These are phyloP conservation scores for Oropetium thomaeum DNA, from an alignment of 176 grass and related monocot species.

Conservation along the genomic window DNA sequence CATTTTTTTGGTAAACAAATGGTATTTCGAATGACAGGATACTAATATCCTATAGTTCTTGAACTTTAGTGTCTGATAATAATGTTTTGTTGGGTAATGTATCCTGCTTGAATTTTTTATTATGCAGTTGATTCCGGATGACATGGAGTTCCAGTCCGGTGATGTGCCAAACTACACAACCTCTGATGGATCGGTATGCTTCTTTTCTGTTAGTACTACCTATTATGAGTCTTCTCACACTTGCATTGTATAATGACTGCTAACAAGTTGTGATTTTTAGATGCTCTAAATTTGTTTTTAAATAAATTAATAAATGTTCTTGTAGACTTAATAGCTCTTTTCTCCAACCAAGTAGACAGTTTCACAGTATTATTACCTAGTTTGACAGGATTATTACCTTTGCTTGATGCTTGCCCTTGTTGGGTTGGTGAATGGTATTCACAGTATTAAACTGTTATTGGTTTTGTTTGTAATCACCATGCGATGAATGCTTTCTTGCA, in stretches of 20 bases:
- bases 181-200: slow-evolving; percentile 85
- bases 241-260: neutral
- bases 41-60: neutral
- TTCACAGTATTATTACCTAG: too few relatives aligned
- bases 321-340: too few relatives aligned
- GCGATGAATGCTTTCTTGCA: neutral
- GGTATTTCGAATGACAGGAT: neutral
- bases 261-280: neutral
- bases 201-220: neutral
- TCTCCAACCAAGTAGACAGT: too few relatives aligned
- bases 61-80: neutral
- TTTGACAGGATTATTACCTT: neutral
- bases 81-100: neutral
- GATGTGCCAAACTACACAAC: slow-evolving; percentile 94
- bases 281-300: too few relatives aligned
- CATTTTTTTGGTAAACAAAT: neutral
- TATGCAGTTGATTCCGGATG: slow-evolving; percentile 84
- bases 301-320: too few relatives aligned
- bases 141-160: slow-evolving; percentile 90
- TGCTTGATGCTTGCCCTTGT: neutral
- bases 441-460: neutral
- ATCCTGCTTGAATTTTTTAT: neutral
- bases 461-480: neutral
- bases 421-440: neutral
- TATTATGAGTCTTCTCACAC: neutral